A percentile compares a stretch with the other conserved stretches of the same genome.
phyloP scores from a whole-genome alignment of 2,329 filamentous ascomycete genomes.

The Epichloe elymi region DNA sequence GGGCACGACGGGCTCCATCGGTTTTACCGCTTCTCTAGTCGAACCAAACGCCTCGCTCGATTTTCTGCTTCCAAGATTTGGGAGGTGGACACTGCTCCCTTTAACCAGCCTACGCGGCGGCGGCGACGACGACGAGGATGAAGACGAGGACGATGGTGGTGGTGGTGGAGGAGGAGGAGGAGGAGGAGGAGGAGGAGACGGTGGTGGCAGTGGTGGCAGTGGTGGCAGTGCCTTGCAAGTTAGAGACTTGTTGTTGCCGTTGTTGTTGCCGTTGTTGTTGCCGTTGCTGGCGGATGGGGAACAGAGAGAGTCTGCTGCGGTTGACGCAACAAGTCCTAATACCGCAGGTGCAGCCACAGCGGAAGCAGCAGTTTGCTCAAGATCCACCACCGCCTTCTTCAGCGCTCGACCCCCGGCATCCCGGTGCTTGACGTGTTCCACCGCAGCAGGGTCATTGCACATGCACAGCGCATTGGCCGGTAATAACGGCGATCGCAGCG shows the following conservation, averaged over 20 bases:
- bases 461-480: conserved; percentile 11
- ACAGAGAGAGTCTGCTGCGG: background rate
- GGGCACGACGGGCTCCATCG: conserved; percentile 10
- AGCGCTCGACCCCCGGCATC: conserved; percentile 7
- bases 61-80: conserved; percentile 11
- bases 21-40: conserved; percentile 4
- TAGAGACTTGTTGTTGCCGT: background rate
- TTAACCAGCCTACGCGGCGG: conserved; percentile 12
- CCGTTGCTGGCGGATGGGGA: background rate
- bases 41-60: conserved; percentile 14
- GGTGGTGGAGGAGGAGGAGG: background rate
- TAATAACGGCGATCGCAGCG: conserved; percentile 24
- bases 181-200: too few relatives aligned
- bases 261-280: background rate
- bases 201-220: background rate
- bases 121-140: background rate
- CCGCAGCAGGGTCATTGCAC: conserved; percentile 8
- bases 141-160: background rate
- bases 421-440: conserved; percentile 5
- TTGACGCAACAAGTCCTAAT: background rate
- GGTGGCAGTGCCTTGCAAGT: background rate
- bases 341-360: conserved; percentile 3
- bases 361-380: conserved; percentile 3
- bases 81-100: conserved; percentile 16
- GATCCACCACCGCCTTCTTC: conserved; percentile 1